Base-by-base conservation (phyloP, 441 rosid genomes). In the Euphorbia celastroides region DNA sequence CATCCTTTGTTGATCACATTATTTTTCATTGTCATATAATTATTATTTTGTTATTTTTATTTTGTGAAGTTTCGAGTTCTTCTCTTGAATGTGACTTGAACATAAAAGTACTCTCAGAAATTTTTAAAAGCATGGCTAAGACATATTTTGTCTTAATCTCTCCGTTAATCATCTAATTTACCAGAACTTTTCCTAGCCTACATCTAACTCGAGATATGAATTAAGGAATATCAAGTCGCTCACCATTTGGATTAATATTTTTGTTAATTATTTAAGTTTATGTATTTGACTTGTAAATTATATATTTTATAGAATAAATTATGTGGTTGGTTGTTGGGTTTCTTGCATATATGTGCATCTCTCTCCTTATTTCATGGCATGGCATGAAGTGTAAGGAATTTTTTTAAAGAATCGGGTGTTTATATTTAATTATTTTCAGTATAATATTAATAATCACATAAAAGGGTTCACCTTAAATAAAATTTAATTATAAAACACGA, bases 401-500 rank as follows among this genome's bases (percentile, higher is more conserved):
- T 27, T 62, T 13, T n/a, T n/a, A 2, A 0, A 31, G 11, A 12
- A 20, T 52, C 27, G 23, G 42, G 57, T 66, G 20, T 34, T 50
- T 63, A 30, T 30, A 56, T 14, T 34, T 14, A 41, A 34, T 70
- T 50, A n/a, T 64, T 61, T 50, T 52, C 25, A 20, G 23, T 20
- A 20, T 19, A 50, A n/a, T n/a, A 50, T 52, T 61, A 68, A 32
- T 74, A 73, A 72, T 66, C 70, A 59, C 34, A 59, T 28, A 62
- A 67, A 69, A 73, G 74, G 79, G 86, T 81, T 80, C 86, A 83
- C 90, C 77, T n/a, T 62, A 61, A 31, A n/a, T 60, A 30, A 19
- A 62, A 57, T 23, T 61, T 42, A 41, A 70, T 57, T 65, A 67
- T 31, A 26, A 54, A 51, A 11, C 25, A 62, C 44, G 25, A 58